Conservation (phyloP, 2,329 filamentous ascomycete genomes). For the Clonostachys solani region DNA sequence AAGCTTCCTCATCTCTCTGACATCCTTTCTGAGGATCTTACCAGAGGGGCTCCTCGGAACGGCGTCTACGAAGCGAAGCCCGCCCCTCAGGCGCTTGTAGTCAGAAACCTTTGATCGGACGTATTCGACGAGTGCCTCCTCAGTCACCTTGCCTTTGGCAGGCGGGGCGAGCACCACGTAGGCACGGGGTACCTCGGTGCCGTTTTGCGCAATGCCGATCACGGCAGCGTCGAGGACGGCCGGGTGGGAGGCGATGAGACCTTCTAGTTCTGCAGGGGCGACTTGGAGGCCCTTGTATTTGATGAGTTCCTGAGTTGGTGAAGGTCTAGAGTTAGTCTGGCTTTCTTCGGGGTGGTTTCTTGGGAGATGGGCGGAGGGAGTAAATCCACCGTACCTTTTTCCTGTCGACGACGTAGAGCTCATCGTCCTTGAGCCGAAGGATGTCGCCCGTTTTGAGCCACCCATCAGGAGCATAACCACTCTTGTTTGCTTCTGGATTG, state of each 20-base stretch:
- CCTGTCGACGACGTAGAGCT: slow-evolving; percentile 77
- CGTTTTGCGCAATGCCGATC: slow-evolving; percentile 45
- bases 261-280: slow-evolving; percentile 60
- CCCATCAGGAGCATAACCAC: slow-evolving; percentile 44
- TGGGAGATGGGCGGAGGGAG: background rate
- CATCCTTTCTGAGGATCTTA: slow-evolving; percentile 38
- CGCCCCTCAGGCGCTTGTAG: slow-evolving; percentile 66
- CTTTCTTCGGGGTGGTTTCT: no score
- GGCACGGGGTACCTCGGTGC: slow-evolving; percentile 43
- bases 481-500: slow-evolving; percentile 60
- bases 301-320: slow-evolving; percentile 44
- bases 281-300: slow-evolving; percentile 61
- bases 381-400: slow-evolving; percentile 49
- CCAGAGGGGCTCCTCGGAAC: slow-evolving; percentile 63
- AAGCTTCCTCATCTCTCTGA: slow-evolving; percentile 21
- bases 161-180: slow-evolving; percentile 20
- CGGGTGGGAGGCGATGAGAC: slow-evolving; percentile 31
- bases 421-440: slow-evolving; percentile 63
- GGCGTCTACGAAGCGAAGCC: slow-evolving; percentile 57
- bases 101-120: slow-evolving; percentile 28
- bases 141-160: slow-evolving; percentile 13
- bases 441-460: slow-evolving; percentile 84
- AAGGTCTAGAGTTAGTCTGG: slow-evolving; percentile 18
- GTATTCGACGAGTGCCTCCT: slow-evolving; percentile 15
- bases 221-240: slow-evolving; percentile 55